Evolutionary conservation across 176 grass and related monocot genomes (phyloP).

Genomic region (Oryza glaberrima): DNA sequence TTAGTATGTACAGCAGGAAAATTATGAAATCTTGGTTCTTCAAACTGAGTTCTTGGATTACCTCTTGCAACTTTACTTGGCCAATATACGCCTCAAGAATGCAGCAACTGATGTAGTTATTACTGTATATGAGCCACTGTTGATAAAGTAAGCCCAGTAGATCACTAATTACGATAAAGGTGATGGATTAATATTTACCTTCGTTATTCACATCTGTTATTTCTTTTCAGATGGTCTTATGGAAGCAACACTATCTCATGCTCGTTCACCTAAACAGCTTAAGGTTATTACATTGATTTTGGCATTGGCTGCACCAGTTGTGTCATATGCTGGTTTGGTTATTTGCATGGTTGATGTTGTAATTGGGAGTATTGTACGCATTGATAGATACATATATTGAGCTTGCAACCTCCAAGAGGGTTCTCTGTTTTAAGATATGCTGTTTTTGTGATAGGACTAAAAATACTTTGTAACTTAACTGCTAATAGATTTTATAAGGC

Average conservation of each 20-base stretch:
- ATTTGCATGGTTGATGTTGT: slow-evolving; percentile 69
- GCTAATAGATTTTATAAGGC: neutral
- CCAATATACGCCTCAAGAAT: slow-evolving; percentile 88
- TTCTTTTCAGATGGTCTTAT: slow-evolving; percentile 87
- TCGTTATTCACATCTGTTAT: slow-evolving; percentile 22
- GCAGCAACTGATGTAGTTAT: slow-evolving; percentile 83
- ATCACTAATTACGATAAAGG: neutral
- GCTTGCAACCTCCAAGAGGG: neutral
- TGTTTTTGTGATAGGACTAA: neutral
- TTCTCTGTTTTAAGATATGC: slow-evolving; percentile 24
- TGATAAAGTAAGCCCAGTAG: slow-evolving; percentile 65
- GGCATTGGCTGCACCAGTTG: slow-evolving; percentile 63
- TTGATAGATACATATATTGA: slow-evolving; percentile 71
- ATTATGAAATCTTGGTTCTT: slow-evolving; percentile 18
- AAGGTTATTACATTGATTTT: slow-evolving; percentile 86
- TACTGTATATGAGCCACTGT: slow-evolving; percentile 59
- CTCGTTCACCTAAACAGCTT: slow-evolving; percentile 76
- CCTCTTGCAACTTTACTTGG: slow-evolving; percentile 75
- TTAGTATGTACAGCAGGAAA: slow-evolving; percentile 16
- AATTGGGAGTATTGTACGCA: slow-evolving; percentile 71
- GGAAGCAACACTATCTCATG: slow-evolving; percentile 90
- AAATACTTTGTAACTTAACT: slow-evolving; percentile 4
- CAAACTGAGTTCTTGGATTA: slow-evolving; percentile 10
- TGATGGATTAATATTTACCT: slow-evolving; percentile 18
- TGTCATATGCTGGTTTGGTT: slow-evolving; percentile 71